Evolutionary conservation across 2,329 filamentous ascomycete genomes (phyloP).

Genomic region (Microcera coccophila): DNA sequence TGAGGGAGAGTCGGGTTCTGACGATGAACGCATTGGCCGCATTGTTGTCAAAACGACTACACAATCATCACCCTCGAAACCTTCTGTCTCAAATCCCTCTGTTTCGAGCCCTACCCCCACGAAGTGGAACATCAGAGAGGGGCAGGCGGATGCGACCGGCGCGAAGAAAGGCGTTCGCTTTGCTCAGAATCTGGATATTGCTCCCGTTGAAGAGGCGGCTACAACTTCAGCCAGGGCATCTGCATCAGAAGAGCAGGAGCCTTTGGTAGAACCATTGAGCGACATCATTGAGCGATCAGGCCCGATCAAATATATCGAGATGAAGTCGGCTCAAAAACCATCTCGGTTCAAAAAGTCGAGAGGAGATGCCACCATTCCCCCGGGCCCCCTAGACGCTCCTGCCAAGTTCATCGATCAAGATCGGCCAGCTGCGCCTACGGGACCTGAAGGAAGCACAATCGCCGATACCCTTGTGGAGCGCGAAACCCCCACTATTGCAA

Average conservation of each 20-base stretch:
- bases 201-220: conserved; percentile 35
- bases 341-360: conserved; percentile 52
- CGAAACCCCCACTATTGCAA: conserved; percentile 31
- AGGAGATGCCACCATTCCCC: conserved; percentile 24
- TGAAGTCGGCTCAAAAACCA: conserved; percentile 36
- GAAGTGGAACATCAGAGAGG: conserved; percentile 35
- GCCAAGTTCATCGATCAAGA: conserved; percentile 37
- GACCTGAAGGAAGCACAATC: conserved; percentile 53
- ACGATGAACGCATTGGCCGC: conserved; percentile 53
- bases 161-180: conserved; percentile 76
- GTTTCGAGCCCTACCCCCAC: conserved; percentile 22
- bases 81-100: neutral
- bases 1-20: conserved; percentile 28
- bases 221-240: conserved; percentile 12
- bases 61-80: conserved; percentile 12
- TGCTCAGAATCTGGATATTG: conserved; percentile 68
- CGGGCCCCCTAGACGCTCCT: conserved; percentile 45
- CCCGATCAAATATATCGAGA: conserved; percentile 20
- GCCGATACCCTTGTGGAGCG: conserved; percentile 59
- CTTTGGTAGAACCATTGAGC: conserved; percentile 45
- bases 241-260: conserved; percentile 22
- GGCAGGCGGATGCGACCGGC: conserved; percentile 15
- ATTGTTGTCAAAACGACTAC: conserved; percentile 43
- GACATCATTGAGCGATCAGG: conserved; percentile 50
- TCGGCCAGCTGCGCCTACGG: conserved; percentile 40